Percentiles rank a stretch among this genome's conserved stretches.
phyloP scores from a whole-genome alignment of 306 rosid species.

The Sicyos edulis region DNA sequence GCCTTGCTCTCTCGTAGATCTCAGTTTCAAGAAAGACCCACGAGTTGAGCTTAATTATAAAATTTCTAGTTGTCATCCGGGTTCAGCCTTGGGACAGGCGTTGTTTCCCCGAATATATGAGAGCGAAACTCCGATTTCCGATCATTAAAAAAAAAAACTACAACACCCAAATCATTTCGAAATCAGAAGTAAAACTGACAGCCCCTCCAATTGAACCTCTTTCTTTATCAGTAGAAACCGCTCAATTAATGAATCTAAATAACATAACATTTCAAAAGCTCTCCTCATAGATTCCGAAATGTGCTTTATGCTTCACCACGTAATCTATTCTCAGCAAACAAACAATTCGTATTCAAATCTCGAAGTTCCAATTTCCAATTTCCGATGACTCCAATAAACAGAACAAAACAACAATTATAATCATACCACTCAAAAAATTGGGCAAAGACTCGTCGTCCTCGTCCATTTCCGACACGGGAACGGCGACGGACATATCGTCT shows the following conservation, averaged over 20 bases:
- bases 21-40: no score
- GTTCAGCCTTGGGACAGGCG: no score
- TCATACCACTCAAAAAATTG: conserved; percentile 14
- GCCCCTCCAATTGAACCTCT: conserved; percentile 6
- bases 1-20: no score
- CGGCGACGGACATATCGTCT: conserved; percentile 20
- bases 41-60: no score
- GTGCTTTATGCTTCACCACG: background rate
- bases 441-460: conserved; percentile 13
- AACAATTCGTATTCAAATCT: conserved; percentile 11
- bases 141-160: background rate
- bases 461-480: conserved; percentile 16
- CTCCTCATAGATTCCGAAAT: background rate
- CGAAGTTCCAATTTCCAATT: background rate
- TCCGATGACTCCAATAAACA: background rate
- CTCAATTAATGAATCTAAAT: conserved; percentile 1
- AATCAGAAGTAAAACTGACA: background rate
- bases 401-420: background rate
- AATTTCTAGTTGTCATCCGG: no score
- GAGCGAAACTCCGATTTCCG: no score
- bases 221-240: background rate
- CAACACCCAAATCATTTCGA: background rate
- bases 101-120: no score
- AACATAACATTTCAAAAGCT: background rate
- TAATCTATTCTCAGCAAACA: background rate